Conservation (phyloP, 192 early-diverging fungal genomes). For the Linnemannia zychae region DNA sequence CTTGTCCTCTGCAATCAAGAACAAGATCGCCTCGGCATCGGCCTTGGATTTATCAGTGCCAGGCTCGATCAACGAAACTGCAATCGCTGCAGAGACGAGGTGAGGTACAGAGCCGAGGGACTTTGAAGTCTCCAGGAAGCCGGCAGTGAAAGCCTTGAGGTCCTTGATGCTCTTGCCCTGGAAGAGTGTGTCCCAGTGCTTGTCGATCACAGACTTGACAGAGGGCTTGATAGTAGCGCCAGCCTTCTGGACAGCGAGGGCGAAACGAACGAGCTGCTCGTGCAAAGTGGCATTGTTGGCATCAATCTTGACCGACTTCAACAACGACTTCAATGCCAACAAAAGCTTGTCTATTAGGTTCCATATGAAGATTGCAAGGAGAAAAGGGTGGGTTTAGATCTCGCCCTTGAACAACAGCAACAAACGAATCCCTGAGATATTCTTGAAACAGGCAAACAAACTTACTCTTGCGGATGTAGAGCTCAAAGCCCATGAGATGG, state of each 20-base stretch:
- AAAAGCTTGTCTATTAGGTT: conserved; percentile 73
- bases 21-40: conserved; percentile 36
- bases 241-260: conserved; percentile 56
- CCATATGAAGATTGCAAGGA: too few species aligned
- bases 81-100: conserved; percentile 44
- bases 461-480: conserved; percentile 77
- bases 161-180: conserved; percentile 7
- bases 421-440: not conserved
- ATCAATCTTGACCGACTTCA: conserved; percentile 64
- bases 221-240: conserved; percentile 23
- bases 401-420: not conserved
- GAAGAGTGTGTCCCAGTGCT: conserved; percentile 45
- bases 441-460: not conserved
- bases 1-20: conserved; percentile 29
- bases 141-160: conserved; percentile 17
- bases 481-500: conserved; percentile 73
- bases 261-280: conserved; percentile 61
- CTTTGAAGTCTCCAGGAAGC: conserved; percentile 27
- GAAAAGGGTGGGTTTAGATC: too few species aligned
- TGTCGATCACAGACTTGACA: conserved; percentile 44
- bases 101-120: conserved; percentile 28
- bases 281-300: conserved; percentile 57
- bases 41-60: conserved; percentile 9
- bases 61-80: conserved; percentile 29
- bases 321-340: conserved; percentile 73